Evolutionary conservation across 2,329 filamentous ascomycete genomes (phyloP).

Genomic region (Neofusicoccum ribis): DNA sequence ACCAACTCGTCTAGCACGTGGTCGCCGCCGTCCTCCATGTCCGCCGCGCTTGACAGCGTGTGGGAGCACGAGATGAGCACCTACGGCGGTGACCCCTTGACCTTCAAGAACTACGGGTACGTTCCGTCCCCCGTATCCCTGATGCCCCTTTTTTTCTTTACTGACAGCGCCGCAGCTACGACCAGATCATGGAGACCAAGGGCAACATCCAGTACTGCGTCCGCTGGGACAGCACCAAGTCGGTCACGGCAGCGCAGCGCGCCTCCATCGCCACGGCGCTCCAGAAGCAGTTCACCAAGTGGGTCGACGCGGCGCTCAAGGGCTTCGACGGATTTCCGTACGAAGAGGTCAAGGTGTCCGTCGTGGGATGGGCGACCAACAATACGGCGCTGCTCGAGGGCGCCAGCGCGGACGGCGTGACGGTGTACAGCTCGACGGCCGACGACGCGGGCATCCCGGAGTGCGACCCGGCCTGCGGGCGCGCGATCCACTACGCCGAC

Average conservation of each 20-base stretch:
- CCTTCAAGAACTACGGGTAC: slow-evolving; percentile 32
- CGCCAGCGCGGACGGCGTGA: slow-evolving; percentile 34
- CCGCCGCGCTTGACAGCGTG: slow-evolving; percentile 26
- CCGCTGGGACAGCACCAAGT: slow-evolving; percentile 45
- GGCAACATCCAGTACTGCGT: slow-evolving; percentile 46
- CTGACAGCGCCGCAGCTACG: slow-evolving; percentile 22
- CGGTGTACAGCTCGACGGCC: slow-evolving; percentile 42
- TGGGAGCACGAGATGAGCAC: slow-evolving; percentile 29
- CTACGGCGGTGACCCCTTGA: slow-evolving; percentile 26
- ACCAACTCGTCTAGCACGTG: slow-evolving; percentile 21
- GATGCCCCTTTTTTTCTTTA: too few relatives aligned
- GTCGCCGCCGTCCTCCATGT: slow-evolving; percentile 29
- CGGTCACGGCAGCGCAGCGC: slow-evolving; percentile 44
- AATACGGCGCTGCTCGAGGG: slow-evolving; percentile 39
- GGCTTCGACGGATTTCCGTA: slow-evolving; percentile 50
- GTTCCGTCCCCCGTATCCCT: neutral
- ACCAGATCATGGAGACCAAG: slow-evolving; percentile 32
- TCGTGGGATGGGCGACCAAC: slow-evolving; percentile 50
- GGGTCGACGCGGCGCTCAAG: slow-evolving; percentile 43
- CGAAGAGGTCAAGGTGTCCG: slow-evolving; percentile 39
- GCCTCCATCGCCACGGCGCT: slow-evolving; percentile 39
- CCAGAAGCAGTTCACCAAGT: slow-evolving; percentile 40
- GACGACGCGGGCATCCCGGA: slow-evolving; percentile 45
- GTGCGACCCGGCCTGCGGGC: slow-evolving; percentile 44
- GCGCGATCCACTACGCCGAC: slow-evolving; percentile 47